Evolutionary conservation across 495 filamentous ascomycete species (phyloP).

Genomic region (Trichoderma asperelloides): DNA sequence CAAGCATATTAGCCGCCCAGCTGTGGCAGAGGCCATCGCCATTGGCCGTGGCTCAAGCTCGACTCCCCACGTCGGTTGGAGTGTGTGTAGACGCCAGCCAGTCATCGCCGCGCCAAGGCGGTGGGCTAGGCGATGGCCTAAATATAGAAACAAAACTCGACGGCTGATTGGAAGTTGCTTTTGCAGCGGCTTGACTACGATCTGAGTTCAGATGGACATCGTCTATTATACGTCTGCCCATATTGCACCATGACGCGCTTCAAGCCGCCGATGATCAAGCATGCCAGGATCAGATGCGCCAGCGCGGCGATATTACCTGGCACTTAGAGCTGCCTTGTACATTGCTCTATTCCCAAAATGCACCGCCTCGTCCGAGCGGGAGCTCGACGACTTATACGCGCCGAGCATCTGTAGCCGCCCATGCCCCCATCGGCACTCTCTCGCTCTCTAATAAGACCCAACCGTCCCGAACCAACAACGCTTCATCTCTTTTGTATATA

Average conservation of each 20-base stretch:
- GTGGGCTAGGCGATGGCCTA: neutral
- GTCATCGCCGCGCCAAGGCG: neutral
- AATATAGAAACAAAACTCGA: neutral
- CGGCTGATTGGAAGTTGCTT: neutral
- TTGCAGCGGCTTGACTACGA: neutral
- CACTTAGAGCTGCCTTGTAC: neutral
- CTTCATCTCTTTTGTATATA: slow-evolving; percentile 18
- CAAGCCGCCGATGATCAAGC: neutral
- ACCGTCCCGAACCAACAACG: slow-evolving; percentile 19
- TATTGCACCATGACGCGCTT: neutral
- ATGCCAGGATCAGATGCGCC: neutral
- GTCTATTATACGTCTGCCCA: neutral
- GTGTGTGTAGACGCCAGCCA: slow-evolving; percentile 3
- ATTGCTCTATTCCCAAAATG: neutral
- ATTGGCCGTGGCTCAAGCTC: neutral
- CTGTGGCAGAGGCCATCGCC: neutral
- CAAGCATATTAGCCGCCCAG: slow-evolving; percentile 7
- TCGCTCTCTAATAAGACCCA: slow-evolving; percentile 22
- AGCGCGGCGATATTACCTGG: neutral
- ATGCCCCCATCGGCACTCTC: neutral
- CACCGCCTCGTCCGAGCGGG: neutral
- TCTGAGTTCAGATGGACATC: neutral
- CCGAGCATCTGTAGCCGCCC: slow-evolving; percentile 4
- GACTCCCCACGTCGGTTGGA: neutral
- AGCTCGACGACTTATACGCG: neutral